Evolutionary conservation across 108 stramenopile species (phyloP).

Genomic region (Schizochytrium sp.): DNA sequence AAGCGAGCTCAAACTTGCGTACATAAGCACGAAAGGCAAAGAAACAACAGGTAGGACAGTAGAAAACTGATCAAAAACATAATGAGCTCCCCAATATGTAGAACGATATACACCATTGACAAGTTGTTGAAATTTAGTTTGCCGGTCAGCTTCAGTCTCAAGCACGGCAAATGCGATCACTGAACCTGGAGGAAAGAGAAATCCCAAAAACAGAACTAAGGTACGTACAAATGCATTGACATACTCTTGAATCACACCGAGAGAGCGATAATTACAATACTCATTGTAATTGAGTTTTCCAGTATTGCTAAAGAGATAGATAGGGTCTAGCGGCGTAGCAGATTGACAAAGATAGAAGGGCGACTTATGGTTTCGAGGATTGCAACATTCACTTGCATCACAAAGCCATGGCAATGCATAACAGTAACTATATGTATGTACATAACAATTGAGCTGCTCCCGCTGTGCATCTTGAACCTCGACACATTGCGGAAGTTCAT

Average conservation of each 20-base stretch:
- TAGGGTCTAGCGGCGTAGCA: slow-evolving; percentile 14
- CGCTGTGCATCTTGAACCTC: not conserved
- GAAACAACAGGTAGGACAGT: slow-evolving; percentile 41
- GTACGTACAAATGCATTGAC: slow-evolving; percentile 61
- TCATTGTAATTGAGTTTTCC: not conserved
- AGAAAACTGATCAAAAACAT: slow-evolving; percentile 16
- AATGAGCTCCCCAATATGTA: slow-evolving; percentile 22
- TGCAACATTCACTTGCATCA: slow-evolving; percentile 8
- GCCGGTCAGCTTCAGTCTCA: slow-evolving; percentile 20
- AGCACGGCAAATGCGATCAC: slow-evolving; percentile 59
- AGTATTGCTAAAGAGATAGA: slow-evolving; percentile 6
- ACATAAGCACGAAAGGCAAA: not conserved
- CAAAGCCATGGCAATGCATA: slow-evolving; percentile 52
- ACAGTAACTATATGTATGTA: slow-evolving; percentile 30
- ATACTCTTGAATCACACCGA: slow-evolving; percentile 4
- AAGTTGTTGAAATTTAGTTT: slow-evolving; percentile 52
- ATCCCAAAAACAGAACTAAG: slow-evolving; percentile 7
- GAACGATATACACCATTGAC: slow-evolving; percentile 13
- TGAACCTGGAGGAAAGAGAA: slow-evolving; percentile 21
- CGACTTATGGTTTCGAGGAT: slow-evolving; percentile 8
- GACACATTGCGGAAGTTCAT: slow-evolving; percentile 32
- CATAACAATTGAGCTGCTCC: slow-evolving; percentile 30
- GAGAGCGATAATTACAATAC: slow-evolving; percentile 15
- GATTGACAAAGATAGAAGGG: slow-evolving; percentile 35
- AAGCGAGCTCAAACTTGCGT: not conserved